Conservation (phyloP, 768 basidiomycete genomes). For the Calvatia gigantea region DNA sequence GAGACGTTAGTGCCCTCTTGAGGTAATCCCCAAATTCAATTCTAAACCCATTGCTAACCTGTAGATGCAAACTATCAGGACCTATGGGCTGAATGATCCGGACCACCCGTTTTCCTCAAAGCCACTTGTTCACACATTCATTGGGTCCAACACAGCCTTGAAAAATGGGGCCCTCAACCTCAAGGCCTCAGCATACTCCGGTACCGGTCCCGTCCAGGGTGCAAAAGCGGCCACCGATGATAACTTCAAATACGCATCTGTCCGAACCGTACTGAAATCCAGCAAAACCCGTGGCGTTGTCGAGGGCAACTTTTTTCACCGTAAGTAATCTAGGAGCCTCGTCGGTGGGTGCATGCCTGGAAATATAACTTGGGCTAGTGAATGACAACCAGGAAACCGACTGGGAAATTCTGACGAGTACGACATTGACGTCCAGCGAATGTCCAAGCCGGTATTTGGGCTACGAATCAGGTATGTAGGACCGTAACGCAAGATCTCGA, state of each 20-base stretch:
- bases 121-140: conserved; percentile 24
- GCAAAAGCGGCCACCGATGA: conserved; percentile 26
- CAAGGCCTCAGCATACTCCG: conserved; percentile 29
- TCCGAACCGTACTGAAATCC: conserved; percentile 31
- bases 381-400: conserved; percentile 31
- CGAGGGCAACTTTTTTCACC: conserved; percentile 34
- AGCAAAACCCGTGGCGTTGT: conserved; percentile 29
- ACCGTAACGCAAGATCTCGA: not conserved
- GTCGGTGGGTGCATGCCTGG: not conserved
- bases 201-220: conserved; percentile 24
- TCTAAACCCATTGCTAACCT: not conserved
- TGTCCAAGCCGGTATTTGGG: conserved; percentile 33
- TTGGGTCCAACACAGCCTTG: conserved; percentile 26
- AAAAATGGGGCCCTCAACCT: conserved; percentile 29
- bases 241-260: conserved; percentile 29
- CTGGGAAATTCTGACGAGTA: conserved; percentile 33
- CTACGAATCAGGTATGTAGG: conserved; percentile 27
- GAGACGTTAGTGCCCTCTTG: conserved; percentile 20
- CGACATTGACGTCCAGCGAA: conserved; percentile 21
- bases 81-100: conserved; percentile 25
- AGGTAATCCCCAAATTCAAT: conserved; percentile 15
- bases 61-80: conserved; percentile 11
- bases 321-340: conserved; percentile 17
- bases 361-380: conserved; percentile 17
- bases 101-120: conserved; percentile 16